These are phyloP conservation scores for Tolypocladium capitatum DNA, from an alignment of 2,329 filamentous ascomycete genomes.

Conservation along the genomic window DNA sequence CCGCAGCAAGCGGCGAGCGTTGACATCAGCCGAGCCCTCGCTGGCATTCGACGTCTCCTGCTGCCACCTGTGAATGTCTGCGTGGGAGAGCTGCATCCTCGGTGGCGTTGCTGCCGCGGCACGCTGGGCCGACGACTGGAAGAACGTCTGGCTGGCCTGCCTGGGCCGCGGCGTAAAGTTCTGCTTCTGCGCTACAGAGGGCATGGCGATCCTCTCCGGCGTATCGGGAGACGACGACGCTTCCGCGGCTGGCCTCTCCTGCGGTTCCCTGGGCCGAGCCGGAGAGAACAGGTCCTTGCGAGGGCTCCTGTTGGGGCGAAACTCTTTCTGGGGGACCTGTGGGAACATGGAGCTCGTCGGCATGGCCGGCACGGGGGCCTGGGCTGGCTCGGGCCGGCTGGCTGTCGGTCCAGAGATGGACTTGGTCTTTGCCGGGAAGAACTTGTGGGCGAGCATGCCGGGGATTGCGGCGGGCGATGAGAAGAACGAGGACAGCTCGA, in stretches of 20 bases:
- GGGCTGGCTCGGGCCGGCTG: slow-evolving; percentile 8
- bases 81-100: slow-evolving; percentile 26
- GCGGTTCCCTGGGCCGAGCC: slow-evolving; percentile 2
- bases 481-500: slow-evolving; percentile 42
- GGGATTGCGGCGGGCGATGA: slow-evolving; percentile 37
- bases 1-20: slow-evolving; percentile 25
- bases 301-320: slow-evolving; percentile 17
- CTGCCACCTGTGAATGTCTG: slow-evolving; percentile 28
- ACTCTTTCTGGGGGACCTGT: slow-evolving; percentile 16
- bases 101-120: slow-evolving; percentile 21
- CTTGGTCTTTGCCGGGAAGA: slow-evolving; percentile 13
- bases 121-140: slow-evolving; percentile 18
- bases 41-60: slow-evolving; percentile 24
- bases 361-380: slow-evolving; percentile 9
- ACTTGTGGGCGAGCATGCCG: slow-evolving; percentile 18
- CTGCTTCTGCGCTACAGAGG: slow-evolving; percentile 30
- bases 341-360: slow-evolving; percentile 29
- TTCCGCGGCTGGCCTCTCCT: not conserved
- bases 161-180: slow-evolving; percentile 33
- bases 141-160: slow-evolving; percentile 23
- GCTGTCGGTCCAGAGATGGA: slow-evolving; percentile 6
- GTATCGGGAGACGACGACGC: slow-evolving; percentile 13
- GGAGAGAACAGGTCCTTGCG: slow-evolving; percentile 24
- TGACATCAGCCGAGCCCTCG: slow-evolving; percentile 21
- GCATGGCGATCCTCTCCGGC: slow-evolving; percentile 18